Evolutionary conservation across 2,329 filamentous ascomycete species (phyloP), one percentile per base, ranked within the genome.

Genomic region (Arthrobotrys sphaeroides): DNA sequence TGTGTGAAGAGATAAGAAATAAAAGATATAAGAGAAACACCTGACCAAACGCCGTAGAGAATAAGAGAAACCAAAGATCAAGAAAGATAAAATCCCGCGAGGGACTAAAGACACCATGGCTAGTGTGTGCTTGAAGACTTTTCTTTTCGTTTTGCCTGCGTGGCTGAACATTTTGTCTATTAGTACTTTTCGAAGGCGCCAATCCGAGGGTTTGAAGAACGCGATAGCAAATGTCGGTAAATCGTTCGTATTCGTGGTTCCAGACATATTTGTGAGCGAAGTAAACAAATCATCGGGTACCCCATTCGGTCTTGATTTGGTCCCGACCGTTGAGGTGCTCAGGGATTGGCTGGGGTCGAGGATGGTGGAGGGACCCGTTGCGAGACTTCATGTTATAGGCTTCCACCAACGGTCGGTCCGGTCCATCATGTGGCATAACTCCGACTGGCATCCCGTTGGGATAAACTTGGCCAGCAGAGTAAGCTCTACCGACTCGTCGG

Each of bases 391-490:
- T 55, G n/a, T 40, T 67, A 47, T 74, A 74, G 7, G 70, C 40
- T 12, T 74, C 70, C 18, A 55, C 28, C 24, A 74, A 20, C 16
- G 70, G 70, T 62, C 70, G 55, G 55, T 74, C 70, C 13, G 62
- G 53, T n/a, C 70, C 70, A 20, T 74, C 70, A 18, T 28, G 43
- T 38, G 60, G 28, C 36, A 64, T 49, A 10, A 36, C 42, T 13
- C 55, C 55, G 22, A 72, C 51, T 28, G 70, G 70, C 26, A 67
- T 49, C 49, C 61, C 62, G 31, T 65, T 65, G 45, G 70, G 70
- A 38, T 74, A 74, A 68, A 74, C 70, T 42, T 74, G 70, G 22
- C 70, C 70, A 24, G 70, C 62, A 3, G 70, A 74, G 45, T 74
- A 74, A 9, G 70, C 70, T 60, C 70, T 45, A 12, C 70, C 62